Evolutionary conservation across 2,329 filamentous ascomycete genomes (phyloP), one percentile per base, ranked within the genome.

Genomic region (Parastagonospora nodorum): DNA sequence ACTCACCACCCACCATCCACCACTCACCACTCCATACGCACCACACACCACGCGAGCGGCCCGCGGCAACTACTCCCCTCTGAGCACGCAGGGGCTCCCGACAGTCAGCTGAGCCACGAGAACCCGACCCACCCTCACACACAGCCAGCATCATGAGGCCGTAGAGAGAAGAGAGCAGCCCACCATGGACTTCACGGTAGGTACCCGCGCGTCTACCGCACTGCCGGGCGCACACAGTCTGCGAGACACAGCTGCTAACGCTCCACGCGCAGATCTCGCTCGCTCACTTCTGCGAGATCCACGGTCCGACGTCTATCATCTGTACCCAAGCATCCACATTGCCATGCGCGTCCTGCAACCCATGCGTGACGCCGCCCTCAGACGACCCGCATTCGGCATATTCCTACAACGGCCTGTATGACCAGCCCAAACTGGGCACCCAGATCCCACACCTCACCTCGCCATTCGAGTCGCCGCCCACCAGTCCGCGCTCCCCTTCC

Each of bases 271-370:
- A 85, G 82, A 79, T 85, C 66, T 84, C 82, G 63, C 78, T 85
- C 57, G 83, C 82, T 58, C 82, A 85, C 74, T 85, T 85, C 69
- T 85, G 82, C 73, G 82, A 85, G 74, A 76, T 82, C 70, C 82
- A 85, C 78, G 82, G 82, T 68, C 82, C 82, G 14, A 85, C 82
- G 45, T 84, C 81, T 49, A 83, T 84, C 69, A 81, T 85, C 58
- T 84, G 82, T 71, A 84, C 82, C 51, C 82, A 84, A 68, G 79
- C 83, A 57, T 74, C 81, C 42, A 81, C 81, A 11, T 75, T 82
- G 50, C 75, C 80, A 48, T 85, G 82, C 64, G 68, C 74, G 40
- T 77, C 81, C 63, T 85, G 82, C 67, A 77, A 77, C 57, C 74
- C 78, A 50, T 74, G 75, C 64, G 70, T 75, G 35, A 77, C 75